These are phyloP conservation scores for Plasmodium yoelii DNA, from an alignment of 169 alveolate species.

Conservation along the genomic window DNA sequence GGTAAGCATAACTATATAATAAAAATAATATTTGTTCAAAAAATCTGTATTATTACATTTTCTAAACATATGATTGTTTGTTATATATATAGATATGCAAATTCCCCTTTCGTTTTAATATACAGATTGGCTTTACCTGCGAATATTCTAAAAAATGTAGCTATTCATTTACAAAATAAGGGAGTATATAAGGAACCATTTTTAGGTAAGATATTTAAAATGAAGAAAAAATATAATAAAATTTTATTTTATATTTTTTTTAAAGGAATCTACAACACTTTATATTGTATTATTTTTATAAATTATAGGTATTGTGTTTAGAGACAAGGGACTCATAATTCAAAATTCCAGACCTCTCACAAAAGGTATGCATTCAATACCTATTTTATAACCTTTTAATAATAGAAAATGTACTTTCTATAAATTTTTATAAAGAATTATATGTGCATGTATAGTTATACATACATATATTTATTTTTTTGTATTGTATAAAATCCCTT, in stretches of 20 bases:
- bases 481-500: neutral
- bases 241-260: neutral
- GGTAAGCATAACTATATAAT: constrained; percentile 11
- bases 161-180: constrained; percentile 33
- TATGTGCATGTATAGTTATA: no score
- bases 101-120: neutral
- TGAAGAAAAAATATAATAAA: neutral
- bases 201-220: constrained; percentile 42
- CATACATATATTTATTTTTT: neutral
- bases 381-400: neutral
- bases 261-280: neutral
- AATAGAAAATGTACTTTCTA: no score
- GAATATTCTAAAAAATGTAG: constrained; percentile 44
- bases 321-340: constrained; percentile 9
- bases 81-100: neutral
- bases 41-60: neutral
- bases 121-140: constrained; percentile 57
- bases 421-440: no score
- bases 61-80: neutral
- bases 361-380: constrained; percentile 29
- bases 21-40: constrained; percentile 1
- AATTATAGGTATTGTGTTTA: constrained; percentile 50
- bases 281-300: neutral
- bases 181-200: constrained; percentile 64
- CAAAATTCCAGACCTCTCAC: neutral